Conservation (phyloP, 495 filamentous ascomycete genomes). For the Penicillium longicatenatum region DNA sequence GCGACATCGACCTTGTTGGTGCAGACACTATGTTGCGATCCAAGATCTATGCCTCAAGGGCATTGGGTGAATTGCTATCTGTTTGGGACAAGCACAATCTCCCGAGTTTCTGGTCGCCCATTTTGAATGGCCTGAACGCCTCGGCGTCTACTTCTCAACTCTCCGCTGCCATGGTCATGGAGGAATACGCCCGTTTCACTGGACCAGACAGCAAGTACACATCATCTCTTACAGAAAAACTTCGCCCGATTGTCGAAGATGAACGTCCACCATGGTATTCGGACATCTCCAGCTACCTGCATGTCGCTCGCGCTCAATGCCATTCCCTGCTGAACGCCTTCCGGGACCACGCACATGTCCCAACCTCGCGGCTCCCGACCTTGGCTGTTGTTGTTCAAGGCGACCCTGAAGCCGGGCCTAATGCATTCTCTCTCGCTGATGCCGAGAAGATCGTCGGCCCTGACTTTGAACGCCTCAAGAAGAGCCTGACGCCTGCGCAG, state of each 20-base stretch:
- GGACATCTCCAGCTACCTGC: slow-evolving; percentile 84
- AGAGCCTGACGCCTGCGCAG: slow-evolving; percentile 77
- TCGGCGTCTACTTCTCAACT: slow-evolving; percentile 83
- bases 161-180: slow-evolving; percentile 77
- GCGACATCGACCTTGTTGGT: slow-evolving; percentile 92
- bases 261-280: slow-evolving; percentile 81
- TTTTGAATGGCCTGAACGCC: slow-evolving; percentile 66
- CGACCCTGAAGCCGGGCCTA: slow-evolving; percentile 83
- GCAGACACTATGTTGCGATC: slow-evolving; percentile 84
- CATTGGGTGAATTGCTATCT: slow-evolving; percentile 63
- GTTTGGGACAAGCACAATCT: slow-evolving; percentile 49
- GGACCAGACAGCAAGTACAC: slow-evolving; percentile 48
- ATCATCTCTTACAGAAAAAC: slow-evolving; percentile 54
- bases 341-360: slow-evolving; percentile 79
- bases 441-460: slow-evolving; percentile 81
- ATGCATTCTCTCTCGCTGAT: slow-evolving; percentile 83
- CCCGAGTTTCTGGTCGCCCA: slow-evolving; percentile 43
- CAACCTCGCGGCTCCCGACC: slow-evolving; percentile 67
- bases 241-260: slow-evolving; percentile 74
- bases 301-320: slow-evolving; percentile 86
- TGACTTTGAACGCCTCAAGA: slow-evolving; percentile 87
- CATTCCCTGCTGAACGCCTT: slow-evolving; percentile 87
- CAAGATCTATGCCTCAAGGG: slow-evolving; percentile 80
- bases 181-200: slow-evolving; percentile 71
- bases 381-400: slow-evolving; percentile 92